These are phyloP conservation scores for Globisporangium yorkense DNA, from an alignment of 352 stramenopile species.

Conservation along the genomic window DNA sequence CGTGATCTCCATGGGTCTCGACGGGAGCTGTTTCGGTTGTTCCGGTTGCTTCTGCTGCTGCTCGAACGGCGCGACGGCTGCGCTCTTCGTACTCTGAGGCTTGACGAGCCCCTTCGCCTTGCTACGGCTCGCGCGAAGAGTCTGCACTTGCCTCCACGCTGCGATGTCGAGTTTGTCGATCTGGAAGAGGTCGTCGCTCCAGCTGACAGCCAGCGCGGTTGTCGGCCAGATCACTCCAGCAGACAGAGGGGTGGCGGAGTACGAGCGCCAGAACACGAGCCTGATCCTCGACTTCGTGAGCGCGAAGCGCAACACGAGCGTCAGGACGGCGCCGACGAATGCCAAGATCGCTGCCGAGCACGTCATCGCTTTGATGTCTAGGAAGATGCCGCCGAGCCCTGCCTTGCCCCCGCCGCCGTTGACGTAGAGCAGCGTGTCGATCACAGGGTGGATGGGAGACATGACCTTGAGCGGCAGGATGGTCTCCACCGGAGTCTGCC, in stretches of 20 bases:
- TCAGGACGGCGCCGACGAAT: neutral
- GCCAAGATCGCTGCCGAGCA: neutral
- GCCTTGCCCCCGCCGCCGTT: conserved; percentile 4
- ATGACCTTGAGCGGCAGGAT: neutral
- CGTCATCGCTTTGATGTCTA: conserved; percentile 6
- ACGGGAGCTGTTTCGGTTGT: neutral
- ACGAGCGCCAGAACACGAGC: conserved; percentile 7
- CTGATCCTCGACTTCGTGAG: neutral
- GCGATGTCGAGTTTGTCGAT: neutral
- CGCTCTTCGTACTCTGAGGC: neutral
- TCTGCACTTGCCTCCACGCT: neutral
- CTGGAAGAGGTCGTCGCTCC: conserved; percentile 6
- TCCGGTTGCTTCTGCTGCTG: neutral
- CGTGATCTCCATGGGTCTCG: neutral
- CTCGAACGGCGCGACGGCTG: neutral
- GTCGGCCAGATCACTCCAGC: conserved; percentile 8
- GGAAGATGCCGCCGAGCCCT: conserved; percentile 2
- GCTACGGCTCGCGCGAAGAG: neutral
- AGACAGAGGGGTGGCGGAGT: conserved; percentile 3
- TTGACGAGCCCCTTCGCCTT: neutral
- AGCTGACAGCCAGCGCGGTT: conserved; percentile 6
- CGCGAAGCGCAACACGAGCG: neutral
- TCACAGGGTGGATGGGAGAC: neutral
- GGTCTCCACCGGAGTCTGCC: neutral
- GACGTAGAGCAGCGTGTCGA: conserved; percentile 3